These are phyloP conservation scores for Pythium aristosporum DNA, from an alignment of 352 stramenopile species.

Conservation along the genomic window DNA sequence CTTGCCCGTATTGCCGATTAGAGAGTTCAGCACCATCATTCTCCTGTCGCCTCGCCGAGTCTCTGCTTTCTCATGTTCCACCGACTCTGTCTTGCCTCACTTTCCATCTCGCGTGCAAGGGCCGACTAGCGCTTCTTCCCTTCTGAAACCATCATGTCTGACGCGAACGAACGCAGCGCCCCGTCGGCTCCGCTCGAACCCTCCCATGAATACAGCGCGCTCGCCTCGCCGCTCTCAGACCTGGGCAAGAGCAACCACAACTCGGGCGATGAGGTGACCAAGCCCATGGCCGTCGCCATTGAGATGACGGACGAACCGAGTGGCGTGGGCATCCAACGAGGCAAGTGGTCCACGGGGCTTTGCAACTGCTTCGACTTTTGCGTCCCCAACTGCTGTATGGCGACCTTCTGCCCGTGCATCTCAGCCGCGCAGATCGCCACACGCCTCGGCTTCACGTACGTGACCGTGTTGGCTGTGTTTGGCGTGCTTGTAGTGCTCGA, in stretches of 20 bases:
- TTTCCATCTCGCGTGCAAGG: background rate
- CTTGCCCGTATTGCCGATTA: no score
- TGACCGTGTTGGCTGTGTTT: constrained; percentile 1
- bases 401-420: constrained; percentile 27
- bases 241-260: background rate
- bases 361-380: constrained; percentile 24
- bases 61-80: no score
- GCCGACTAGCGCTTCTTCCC: no score
- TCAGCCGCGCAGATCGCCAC: constrained; percentile 22
- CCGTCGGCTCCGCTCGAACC: background rate
- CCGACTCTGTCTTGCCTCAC: background rate
- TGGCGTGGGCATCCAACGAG: background rate
- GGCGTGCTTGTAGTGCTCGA: background rate
- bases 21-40: no score
- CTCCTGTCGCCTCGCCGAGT: no score
- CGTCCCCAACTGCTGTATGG: constrained; percentile 32
- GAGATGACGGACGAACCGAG: no score
- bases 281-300: no score
- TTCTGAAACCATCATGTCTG: background rate
- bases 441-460: constrained; percentile 23
- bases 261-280: no score
- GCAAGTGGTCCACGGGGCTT: constrained; percentile 22
- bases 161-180: background rate
- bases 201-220: background rate
- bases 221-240: constrained; percentile 4